These are phyloP conservation scores for Suillus variegatus DNA, from an alignment of 768 basidiomycete genomes.

Conservation along the genomic window DNA sequence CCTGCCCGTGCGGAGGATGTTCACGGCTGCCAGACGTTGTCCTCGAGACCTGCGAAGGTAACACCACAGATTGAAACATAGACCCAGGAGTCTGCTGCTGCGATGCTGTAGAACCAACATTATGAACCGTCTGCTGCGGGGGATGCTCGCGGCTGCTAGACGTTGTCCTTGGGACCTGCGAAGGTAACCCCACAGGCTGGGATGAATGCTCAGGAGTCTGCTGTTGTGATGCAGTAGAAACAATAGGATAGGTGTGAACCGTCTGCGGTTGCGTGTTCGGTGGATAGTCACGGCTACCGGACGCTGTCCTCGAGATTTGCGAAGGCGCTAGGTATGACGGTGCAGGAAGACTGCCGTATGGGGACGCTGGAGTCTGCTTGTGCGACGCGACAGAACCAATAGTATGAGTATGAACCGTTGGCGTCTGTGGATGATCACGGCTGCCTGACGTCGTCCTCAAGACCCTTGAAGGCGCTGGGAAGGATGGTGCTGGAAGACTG, in stretches of 20 bases:
- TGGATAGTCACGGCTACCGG: slow-evolving; percentile 24
- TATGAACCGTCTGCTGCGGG: slow-evolving; percentile 10
- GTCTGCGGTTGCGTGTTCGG: slow-evolving; percentile 16
- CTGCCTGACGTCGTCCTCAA: slow-evolving; percentile 25
- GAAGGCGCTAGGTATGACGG: not conserved
- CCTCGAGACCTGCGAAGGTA: slow-evolving; percentile 18
- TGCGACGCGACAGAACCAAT: slow-evolving; percentile 13
- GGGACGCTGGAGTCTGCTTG: slow-evolving; percentile 9
- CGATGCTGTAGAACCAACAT: slow-evolving; percentile 7
- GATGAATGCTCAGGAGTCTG: not conserved
- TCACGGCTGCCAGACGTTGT: slow-evolving; percentile 24
- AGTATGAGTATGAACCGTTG: slow-evolving; percentile 5
- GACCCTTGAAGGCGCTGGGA: slow-evolving; percentile 24
- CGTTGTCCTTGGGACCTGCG: slow-evolving; percentile 22
- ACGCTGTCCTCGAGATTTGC: slow-evolving; percentile 23
- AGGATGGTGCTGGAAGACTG: slow-evolving; percentile 25
- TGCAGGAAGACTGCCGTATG: not conserved
- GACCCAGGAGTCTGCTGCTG: slow-evolving; percentile 16
- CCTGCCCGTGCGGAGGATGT: slow-evolving; percentile 13
- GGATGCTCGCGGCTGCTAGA: slow-evolving; percentile 25
- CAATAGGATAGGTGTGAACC: slow-evolving; percentile 8
- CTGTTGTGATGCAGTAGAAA: slow-evolving; percentile 18
- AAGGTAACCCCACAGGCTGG: slow-evolving; percentile 3
- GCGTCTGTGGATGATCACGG: slow-evolving; percentile 24
- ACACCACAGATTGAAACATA: not conserved